Evolutionary conservation across 2,329 filamentous ascomycete species (phyloP).

Genomic region (Penicillium brasilianum): DNA sequence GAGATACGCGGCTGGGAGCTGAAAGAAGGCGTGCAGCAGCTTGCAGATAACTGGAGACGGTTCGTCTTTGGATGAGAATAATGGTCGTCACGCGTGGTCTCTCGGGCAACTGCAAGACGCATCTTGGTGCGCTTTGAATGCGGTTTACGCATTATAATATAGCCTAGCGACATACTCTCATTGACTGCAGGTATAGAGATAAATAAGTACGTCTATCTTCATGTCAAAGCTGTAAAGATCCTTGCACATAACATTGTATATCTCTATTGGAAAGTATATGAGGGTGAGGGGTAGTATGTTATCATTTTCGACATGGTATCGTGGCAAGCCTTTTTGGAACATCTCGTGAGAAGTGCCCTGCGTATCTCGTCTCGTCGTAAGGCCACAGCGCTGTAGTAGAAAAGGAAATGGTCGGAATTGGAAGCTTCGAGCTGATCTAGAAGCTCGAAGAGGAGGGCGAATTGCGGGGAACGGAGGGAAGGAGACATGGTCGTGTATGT

Average conservation of each 20-base stretch:
- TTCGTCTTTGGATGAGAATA: slow-evolving; percentile 69
- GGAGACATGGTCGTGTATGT: neutral
- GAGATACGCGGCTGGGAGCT: slow-evolving; percentile 77
- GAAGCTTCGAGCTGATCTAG: neutral
- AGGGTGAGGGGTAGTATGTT: slow-evolving; percentile 18
- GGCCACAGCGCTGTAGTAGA: slow-evolving; percentile 13
- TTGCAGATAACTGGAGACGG: slow-evolving; percentile 75
- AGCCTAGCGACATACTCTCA: neutral
- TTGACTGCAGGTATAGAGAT: neutral
- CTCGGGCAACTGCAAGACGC: neutral
- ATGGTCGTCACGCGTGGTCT: neutral
- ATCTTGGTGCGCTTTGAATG: neutral
- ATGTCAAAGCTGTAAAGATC: slow-evolving; percentile 1
- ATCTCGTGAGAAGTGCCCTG: slow-evolving; percentile 23
- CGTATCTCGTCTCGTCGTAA: slow-evolving; percentile 32
- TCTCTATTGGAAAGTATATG: slow-evolving; percentile 26
- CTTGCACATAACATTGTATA: slow-evolving; percentile 25
- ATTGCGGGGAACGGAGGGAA: neutral
- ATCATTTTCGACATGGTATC: slow-evolving; percentile 31
- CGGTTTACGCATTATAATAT: neutral
- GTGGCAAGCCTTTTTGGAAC: slow-evolving; percentile 15
- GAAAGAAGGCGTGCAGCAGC: slow-evolving; percentile 68
- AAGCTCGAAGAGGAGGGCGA: neutral
- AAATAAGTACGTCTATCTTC: neutral
- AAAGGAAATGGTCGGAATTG: neutral